A percentile compares a stretch with the other conserved stretches of the same genome.
phyloP scores from a whole-genome alignment of 1,139 yeast genomes.

The Williopsis jadinii region DNA sequence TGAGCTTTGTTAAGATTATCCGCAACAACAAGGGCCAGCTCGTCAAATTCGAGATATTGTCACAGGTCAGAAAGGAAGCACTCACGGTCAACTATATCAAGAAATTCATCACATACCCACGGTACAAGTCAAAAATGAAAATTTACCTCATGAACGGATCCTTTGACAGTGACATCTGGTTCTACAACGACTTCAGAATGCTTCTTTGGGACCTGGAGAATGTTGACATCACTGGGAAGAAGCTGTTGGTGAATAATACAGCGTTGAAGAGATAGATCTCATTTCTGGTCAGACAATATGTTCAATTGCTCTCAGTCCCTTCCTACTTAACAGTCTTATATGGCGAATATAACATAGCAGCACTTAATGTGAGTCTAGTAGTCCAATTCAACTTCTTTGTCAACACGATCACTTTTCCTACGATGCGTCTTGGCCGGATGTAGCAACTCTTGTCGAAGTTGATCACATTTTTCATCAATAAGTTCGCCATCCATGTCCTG shows the following conservation, averaged over 20 bases:
- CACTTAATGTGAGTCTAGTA: neutral
- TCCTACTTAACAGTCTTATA: too few relatives aligned
- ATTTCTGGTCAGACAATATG: too few relatives aligned
- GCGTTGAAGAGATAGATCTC: slow-evolving; percentile 6
- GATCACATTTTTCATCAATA: slow-evolving; percentile 16
- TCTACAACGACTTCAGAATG: slow-evolving; percentile 26
- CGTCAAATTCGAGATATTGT: slow-evolving; percentile 31
- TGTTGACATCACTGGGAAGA: slow-evolving; percentile 12
- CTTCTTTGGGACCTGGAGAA: slow-evolving; percentile 24
- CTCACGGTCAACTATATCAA: slow-evolving; percentile 25
- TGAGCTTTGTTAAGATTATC: slow-evolving; percentile 32
- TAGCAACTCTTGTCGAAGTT: slow-evolving; percentile 10
- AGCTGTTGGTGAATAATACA: slow-evolving; percentile 17
- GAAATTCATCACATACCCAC: slow-evolving; percentile 34
- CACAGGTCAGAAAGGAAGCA: slow-evolving; percentile 9
- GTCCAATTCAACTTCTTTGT: slow-evolving; percentile 1
- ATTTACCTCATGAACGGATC: slow-evolving; percentile 27
- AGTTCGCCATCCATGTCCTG: slow-evolving; percentile 16
- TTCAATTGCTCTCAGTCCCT: too few relatives aligned
- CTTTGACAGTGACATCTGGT: slow-evolving; percentile 19
- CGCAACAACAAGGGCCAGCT: slow-evolving; percentile 32
- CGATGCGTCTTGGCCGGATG: slow-evolving; percentile 2
- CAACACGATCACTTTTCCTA: neutral
- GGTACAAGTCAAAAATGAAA: slow-evolving; percentile 40
- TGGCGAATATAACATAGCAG: too few relatives aligned